Conservation (phyloP, 140 eudicot species). For the Flaveria floridana region DNA sequence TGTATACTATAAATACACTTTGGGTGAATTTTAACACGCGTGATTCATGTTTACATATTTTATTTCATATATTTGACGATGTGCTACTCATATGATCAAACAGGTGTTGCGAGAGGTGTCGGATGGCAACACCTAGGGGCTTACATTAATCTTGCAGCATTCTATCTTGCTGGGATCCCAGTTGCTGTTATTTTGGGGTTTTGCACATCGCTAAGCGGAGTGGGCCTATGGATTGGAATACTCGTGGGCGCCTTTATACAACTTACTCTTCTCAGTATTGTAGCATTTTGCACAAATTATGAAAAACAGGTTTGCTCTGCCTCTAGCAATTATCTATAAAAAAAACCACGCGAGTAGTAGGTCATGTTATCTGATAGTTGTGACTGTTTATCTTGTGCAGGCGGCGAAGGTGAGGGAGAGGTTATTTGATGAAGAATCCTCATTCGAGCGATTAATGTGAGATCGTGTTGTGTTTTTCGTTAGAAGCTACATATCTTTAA, state of each 20-base stretch:
- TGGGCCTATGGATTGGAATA: conserved; percentile 82
- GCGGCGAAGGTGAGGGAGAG: conserved; percentile 55
- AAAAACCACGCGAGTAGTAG: not conserved
- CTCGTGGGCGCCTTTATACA: conserved; percentile 57
- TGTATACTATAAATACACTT: not conserved
- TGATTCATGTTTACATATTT: too few relatives aligned
- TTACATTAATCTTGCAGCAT: conserved; percentile 67
- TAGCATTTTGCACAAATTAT: conserved; percentile 61
- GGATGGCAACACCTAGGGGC: conserved; percentile 94
- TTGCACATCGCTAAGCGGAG: conserved; percentile 53
- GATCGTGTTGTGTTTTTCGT: not conserved
- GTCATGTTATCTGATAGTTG: not conserved
- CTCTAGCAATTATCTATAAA: not conserved
- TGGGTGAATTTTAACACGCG: not conserved
- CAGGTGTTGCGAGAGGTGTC: conserved; percentile 83
- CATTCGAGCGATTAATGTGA: conserved; percentile 20
- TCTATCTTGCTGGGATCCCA: conserved; percentile 70
- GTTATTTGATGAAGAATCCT: conserved; percentile 30
- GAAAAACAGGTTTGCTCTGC: conserved; percentile 53
- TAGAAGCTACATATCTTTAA: not conserved
- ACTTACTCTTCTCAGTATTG: conserved; percentile 40
- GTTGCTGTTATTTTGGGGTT: conserved; percentile 56
- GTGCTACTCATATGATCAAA: conserved; percentile 13
- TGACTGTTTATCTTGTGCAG: conserved; percentile 26
- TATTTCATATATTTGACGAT: not conserved